phyloP scores from a whole-genome alignment of 208 protist species.

The Polymyxa betae region DNA sequence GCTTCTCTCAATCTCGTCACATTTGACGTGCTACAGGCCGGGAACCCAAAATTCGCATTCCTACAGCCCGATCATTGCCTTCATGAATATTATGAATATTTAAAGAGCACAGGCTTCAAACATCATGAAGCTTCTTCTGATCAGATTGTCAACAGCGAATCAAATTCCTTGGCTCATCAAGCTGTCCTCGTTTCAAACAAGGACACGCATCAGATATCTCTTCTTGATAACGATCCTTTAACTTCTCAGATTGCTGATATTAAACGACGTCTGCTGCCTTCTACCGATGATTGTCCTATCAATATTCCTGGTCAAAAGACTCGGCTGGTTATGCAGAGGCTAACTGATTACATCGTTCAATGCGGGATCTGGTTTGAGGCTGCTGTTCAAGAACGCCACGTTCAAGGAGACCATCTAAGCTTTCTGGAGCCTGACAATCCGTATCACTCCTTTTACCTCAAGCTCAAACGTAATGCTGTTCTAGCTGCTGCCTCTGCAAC shows the following conservation, averaged over 20 bases:
- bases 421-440: background rate
- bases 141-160: background rate
- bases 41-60: slow-evolving; percentile 19
- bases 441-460: background rate
- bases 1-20: background rate
- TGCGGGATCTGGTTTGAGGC: background rate
- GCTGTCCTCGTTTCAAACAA: background rate
- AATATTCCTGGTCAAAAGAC: background rate
- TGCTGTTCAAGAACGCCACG: background rate
- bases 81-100: background rate
- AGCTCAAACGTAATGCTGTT: background rate
- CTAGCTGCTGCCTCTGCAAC: too few relatives aligned
- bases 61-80: background rate
- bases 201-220: too few relatives aligned
- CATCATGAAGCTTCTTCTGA: background rate
- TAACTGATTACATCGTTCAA: background rate
- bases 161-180: background rate
- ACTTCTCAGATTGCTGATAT: background rate
- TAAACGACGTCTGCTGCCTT: background rate
- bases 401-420: background rate
- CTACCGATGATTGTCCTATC: background rate
- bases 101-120: background rate
- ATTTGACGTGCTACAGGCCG: background rate
- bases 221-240: too few relatives aligned
- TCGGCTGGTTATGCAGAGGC: background rate